phyloP scores from a whole-genome alignment of 2,329 filamentous ascomycete species.

The Apiospora phragmitis region DNA sequence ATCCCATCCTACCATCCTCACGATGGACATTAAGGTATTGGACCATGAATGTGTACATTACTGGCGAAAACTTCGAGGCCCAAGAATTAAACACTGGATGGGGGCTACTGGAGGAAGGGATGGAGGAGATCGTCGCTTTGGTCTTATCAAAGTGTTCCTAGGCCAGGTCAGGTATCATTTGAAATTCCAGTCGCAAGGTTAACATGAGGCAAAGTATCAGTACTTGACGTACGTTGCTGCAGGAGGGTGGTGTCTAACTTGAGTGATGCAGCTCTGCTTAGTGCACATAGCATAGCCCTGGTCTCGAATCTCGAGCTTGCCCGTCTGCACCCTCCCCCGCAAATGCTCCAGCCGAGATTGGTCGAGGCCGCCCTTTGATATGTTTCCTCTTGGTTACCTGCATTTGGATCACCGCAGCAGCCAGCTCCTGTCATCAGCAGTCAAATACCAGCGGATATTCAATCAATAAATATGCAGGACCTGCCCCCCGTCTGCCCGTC shows the following conservation, averaged over 20 bases:
- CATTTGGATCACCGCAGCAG: background rate
- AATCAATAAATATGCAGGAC: background rate
- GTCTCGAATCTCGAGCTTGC: background rate
- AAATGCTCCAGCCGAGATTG: background rate
- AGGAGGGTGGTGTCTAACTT: background rate
- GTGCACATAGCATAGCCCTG: background rate
- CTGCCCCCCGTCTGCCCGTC: background rate
- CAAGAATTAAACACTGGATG: background rate
- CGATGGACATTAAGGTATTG: background rate
- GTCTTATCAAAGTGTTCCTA: background rate
- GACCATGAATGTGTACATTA: background rate
- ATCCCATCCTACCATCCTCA: background rate
- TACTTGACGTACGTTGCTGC: background rate
- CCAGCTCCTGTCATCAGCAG: background rate
- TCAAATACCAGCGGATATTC: background rate
- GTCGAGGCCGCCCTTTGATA: background rate
- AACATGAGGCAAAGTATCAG: background rate
- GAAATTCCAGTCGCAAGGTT: background rate
- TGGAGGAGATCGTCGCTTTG: background rate
- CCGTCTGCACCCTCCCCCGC: background rate
- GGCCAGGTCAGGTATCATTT: background rate
- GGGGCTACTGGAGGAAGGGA: background rate
- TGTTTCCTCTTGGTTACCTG: background rate
- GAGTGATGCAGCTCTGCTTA: background rate
- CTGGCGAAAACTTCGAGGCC: background rate